These are phyloP conservation scores for Wallacemonas collosoma DNA, from an alignment of 208 protist genomes.

Conservation along the genomic window DNA sequence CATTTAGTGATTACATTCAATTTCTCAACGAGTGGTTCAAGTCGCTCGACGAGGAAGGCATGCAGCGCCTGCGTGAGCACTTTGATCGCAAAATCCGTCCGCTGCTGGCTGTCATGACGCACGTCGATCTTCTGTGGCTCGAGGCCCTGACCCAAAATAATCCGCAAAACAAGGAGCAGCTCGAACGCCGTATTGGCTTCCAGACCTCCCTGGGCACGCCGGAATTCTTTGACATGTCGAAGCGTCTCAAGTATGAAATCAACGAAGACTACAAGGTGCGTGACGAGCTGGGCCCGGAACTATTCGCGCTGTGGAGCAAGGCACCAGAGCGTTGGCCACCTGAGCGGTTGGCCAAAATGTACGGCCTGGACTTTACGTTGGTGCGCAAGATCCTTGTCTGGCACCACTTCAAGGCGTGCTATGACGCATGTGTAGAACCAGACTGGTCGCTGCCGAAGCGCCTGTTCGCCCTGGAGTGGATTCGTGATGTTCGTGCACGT, in stretches of 20 bases:
- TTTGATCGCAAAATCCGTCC: conserved; percentile 92
- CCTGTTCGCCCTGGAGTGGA: conserved; percentile 93
- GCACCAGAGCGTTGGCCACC: conserved; percentile 93
- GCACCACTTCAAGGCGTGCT: conserved; percentile 95
- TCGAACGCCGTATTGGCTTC: conserved; percentile 89
- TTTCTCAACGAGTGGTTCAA: conserved; percentile 95
- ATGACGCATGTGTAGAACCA: conserved; percentile 93
- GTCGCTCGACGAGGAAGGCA: conserved; percentile 90
- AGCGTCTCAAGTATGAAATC: conserved; percentile 91
- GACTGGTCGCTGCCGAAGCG: conserved; percentile 93
- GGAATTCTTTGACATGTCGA: conserved; percentile 94
- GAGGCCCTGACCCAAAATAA: conserved; percentile 92
- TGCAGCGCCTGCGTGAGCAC: conserved; percentile 91
- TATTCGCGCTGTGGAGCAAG: conserved; percentile 94
- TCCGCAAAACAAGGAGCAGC: conserved; percentile 81
- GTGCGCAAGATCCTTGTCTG: conserved; percentile 93
- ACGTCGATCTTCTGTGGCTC: conserved; percentile 90
- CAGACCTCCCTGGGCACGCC: conserved; percentile 92
- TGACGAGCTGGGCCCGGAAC: conserved; percentile 92
- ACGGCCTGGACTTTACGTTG: conserved; percentile 92
- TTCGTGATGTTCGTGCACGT: conserved; percentile 86
- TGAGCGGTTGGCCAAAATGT: conserved; percentile 94
- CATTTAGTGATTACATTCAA: conserved; percentile 93
- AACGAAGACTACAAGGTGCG: conserved; percentile 95
- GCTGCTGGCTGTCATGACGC: conserved; percentile 92